These are phyloP conservation scores for Sporodiniella umbellata DNA, from an alignment of 371 early-diverging fungal species.

Conservation along the genomic window DNA sequence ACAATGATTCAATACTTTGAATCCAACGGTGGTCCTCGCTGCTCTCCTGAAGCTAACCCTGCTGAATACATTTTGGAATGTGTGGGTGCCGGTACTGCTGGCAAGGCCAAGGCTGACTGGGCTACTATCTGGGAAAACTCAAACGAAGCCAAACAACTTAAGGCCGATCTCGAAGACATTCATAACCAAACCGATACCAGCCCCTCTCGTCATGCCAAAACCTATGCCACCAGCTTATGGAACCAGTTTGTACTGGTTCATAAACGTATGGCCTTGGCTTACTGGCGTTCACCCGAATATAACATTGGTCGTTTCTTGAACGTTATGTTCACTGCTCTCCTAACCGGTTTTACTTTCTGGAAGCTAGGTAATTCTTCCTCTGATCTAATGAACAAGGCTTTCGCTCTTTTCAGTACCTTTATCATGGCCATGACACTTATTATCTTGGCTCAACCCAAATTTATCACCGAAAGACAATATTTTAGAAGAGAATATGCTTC, in stretches of 20 bases:
- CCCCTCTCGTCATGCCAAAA: conserved; percentile 8
- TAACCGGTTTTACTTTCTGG: conserved; percentile 77
- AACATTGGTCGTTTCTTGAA: conserved; percentile 64
- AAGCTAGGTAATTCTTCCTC: conserved; percentile 50
- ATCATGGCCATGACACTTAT: conserved; percentile 65
- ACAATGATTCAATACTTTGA: conserved; percentile 64
- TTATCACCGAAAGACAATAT: conserved; percentile 66
- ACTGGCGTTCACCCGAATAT: conserved; percentile 66
- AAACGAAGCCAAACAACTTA: conserved; percentile 36
- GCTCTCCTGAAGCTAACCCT: conserved; percentile 60
- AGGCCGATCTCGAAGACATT: conserved; percentile 35
- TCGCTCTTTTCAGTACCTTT: conserved; percentile 69
- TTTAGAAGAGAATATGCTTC: conserved; percentile 71
- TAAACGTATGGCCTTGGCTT: conserved; percentile 60
- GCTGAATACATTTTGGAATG: conserved; percentile 73
- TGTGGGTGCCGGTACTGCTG: conserved; percentile 60
- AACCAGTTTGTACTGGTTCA: conserved; percentile 56
- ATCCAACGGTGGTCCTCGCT: conserved; percentile 55
- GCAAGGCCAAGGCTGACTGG: conserved; percentile 61
- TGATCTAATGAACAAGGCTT: conserved; percentile 70
- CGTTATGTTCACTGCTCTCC: conserved; percentile 50
- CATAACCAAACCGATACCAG: conserved; percentile 17
- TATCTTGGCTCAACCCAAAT: conserved; percentile 72
- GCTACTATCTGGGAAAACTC: conserved; percentile 57
- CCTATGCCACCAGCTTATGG: conserved; percentile 33